Evolutionary conservation across 2,329 filamentous ascomycete genomes (phyloP).

Genomic region (Alternaria atra): DNA sequence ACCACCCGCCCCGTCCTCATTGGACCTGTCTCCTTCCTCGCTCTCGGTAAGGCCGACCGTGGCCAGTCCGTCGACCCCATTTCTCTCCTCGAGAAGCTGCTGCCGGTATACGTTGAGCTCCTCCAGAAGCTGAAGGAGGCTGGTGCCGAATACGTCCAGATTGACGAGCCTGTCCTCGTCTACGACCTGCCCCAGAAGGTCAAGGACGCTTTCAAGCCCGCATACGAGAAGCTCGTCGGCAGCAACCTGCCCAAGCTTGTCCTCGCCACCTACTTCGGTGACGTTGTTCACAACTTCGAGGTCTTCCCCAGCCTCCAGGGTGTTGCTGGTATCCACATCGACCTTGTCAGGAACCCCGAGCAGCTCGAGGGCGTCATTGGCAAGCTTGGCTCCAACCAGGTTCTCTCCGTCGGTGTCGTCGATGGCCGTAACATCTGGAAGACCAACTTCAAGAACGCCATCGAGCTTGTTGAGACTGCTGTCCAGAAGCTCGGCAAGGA

Average conservation of each 20-base stretch:
- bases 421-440: conserved; percentile 99
- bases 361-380: conserved; percentile 87
- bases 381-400: conserved; percentile 86
- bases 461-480: conserved; percentile 87
- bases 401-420: conserved; percentile 94
- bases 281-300: conserved; percentile 99
- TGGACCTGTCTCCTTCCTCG: conserved; percentile 96
- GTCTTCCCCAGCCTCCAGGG: conserved; percentile 76
- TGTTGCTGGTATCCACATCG: conserved; percentile 87
- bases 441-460: conserved; percentile 97
- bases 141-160: conserved; percentile 95
- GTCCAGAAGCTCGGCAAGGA: conserved; percentile 97
- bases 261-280: conserved; percentile 98
- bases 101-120: conserved; percentile 94
- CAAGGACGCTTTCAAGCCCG: conserved; percentile 97
- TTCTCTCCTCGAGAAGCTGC: conserved; percentile 88
- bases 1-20: conserved; percentile 91
- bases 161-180: conserved; percentile 96
- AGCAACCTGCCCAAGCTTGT: conserved; percentile 85
- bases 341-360: conserved; percentile 98
- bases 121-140: conserved; percentile 93
- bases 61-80: conserved; percentile 92
- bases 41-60: conserved; percentile 98
- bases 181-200: conserved; percentile 89
- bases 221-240: conserved; percentile 88